Percentiles rank a stretch among this genome's conserved stretches.
Evolutionary conservation across 495 filamentous ascomycete species (phyloP).

Genomic region (Neurospora discreta): DNA sequence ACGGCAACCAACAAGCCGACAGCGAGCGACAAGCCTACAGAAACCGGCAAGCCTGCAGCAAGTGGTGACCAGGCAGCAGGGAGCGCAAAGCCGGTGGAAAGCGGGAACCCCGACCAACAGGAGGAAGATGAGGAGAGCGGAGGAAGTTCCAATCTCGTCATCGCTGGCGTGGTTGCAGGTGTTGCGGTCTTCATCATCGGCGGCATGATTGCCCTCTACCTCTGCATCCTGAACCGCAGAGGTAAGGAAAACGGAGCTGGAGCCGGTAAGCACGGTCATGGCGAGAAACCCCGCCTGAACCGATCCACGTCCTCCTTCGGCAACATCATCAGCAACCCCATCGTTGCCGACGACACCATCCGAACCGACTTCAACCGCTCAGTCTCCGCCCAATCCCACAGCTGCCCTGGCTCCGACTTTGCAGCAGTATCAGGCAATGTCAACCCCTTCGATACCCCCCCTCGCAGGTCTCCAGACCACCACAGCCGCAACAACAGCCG

Average conservation of each 20-base stretch:
- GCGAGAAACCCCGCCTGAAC: background rate
- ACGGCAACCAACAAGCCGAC: background rate
- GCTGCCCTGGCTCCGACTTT: background rate
- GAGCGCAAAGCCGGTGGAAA: background rate
- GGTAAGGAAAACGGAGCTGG: background rate
- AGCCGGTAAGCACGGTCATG: slow-evolving; percentile 6
- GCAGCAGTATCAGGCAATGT: slow-evolving; percentile 1
- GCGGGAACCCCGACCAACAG: background rate
- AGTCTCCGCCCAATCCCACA: background rate
- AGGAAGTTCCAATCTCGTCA: slow-evolving; percentile 8
- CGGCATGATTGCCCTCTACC: slow-evolving; percentile 20
- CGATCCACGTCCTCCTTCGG: slow-evolving; percentile 36
- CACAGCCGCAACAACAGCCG: background rate
- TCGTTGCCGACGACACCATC: slow-evolving; percentile 23
- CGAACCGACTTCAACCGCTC: slow-evolving; percentile 27
- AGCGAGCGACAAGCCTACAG: background rate
- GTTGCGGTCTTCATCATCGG: slow-evolving; percentile 14
- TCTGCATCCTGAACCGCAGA: slow-evolving; percentile 17
- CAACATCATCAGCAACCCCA: slow-evolving; percentile 34
- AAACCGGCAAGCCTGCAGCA: background rate
- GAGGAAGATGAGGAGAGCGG: background rate
- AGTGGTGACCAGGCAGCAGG: background rate
- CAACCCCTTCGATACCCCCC: slow-evolving; percentile 17
- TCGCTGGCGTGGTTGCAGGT: slow-evolving; percentile 17
- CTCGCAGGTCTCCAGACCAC: slow-evolving; percentile 10